Base-by-base conservation (phyloP, 176 grass and related monocot species). In the Echinochloa phyllopogon region DNA sequence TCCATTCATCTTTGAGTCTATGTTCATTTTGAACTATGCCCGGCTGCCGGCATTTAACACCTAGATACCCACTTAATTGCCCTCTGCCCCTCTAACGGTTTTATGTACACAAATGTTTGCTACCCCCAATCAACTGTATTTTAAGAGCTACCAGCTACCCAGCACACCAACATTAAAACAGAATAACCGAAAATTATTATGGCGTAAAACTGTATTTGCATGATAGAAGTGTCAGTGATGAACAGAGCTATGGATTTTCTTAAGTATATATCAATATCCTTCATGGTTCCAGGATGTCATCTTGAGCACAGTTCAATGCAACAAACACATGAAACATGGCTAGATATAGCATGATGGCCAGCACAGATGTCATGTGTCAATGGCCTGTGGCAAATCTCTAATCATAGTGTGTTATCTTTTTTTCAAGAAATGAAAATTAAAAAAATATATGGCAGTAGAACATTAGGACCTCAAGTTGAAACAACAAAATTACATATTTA, bases 311-410 rank as follows among this genome's bases (percentile, higher is more conserved):
- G 56, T 74, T 40, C 50, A 79, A 9, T 72, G 27, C 14, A 16
- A 62, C 3, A 8, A 27, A 42, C 37, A 63, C 39, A 58, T 51
- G 44, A 72, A 72, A 3, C 14, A 51, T 71, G 20, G 10, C 5
- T 14, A 50, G 69, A 48, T 71, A 71, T 7, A 71, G n/a, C 52
- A 71, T 79, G 65, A 71, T 27, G 71, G 65, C 27, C 42, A 78
- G 43, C 41, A 14, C 20, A 86, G 25, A 44, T 77, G 51, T 17
- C 57, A 83, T 83, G 70, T 52, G 42, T 15, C 82, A 64, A 37
- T 21, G 7, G 15, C 44, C 44, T 20, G 12, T 64, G 45, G 33
- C 10, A 62, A 14, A 62, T 45, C 67, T 70, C 67, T 45, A 70
- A 70, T 8, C 65, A 41, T 41, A 12, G 13, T n/a, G 15, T 49